Evolutionary conservation across 2,329 filamentous ascomycete species (phyloP).

Genomic region (Aureobasidium lini): DNA sequence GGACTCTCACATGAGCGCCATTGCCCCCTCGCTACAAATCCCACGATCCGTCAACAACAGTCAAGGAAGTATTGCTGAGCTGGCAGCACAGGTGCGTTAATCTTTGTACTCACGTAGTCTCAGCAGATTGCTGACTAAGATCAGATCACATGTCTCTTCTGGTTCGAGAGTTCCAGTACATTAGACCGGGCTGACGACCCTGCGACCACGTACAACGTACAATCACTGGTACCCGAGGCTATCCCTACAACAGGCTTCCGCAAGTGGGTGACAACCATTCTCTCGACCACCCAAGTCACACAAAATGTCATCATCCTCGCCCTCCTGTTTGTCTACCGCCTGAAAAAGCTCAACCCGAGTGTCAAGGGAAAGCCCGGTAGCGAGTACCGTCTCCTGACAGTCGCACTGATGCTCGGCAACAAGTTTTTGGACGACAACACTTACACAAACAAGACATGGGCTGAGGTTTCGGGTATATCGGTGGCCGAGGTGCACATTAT

Average conservation of each 20-base stretch:
- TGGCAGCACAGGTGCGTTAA: constrained; percentile 65
- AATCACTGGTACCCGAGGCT: constrained; percentile 60
- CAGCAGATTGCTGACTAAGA: constrained; percentile 17
- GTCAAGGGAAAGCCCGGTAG: constrained; percentile 90
- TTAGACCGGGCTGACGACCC: constrained; percentile 64
- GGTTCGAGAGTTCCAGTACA: constrained; percentile 86
- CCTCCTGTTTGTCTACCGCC: constrained; percentile 81
- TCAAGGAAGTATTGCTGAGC: constrained; percentile 71
- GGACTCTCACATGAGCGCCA: constrained; percentile 29
- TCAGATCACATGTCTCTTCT: constrained; percentile 92
- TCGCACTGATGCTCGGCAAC: constrained; percentile 95
- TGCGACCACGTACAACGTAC: constrained; percentile 27
- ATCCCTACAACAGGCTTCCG: constrained; percentile 72
- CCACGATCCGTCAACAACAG: constrained; percentile 67
- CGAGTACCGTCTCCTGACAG: constrained; percentile 85
- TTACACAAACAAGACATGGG: constrained; percentile 99
- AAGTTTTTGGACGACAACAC: constrained; percentile 99
- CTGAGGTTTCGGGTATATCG: constrained; percentile 88
- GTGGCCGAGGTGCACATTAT: constrained; percentile 96
- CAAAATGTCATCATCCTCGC: constrained; percentile 91
- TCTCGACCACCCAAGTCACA: constrained; percentile 91
- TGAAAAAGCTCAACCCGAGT: constrained; percentile 82
- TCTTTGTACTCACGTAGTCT: neutral
- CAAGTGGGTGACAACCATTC: constrained; percentile 87
- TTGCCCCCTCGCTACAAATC: constrained; percentile 55